Base-by-base conservation (phyloP, 2,329 filamentous ascomycete genomes). In the Chrysosporium keratinophilum region DNA sequence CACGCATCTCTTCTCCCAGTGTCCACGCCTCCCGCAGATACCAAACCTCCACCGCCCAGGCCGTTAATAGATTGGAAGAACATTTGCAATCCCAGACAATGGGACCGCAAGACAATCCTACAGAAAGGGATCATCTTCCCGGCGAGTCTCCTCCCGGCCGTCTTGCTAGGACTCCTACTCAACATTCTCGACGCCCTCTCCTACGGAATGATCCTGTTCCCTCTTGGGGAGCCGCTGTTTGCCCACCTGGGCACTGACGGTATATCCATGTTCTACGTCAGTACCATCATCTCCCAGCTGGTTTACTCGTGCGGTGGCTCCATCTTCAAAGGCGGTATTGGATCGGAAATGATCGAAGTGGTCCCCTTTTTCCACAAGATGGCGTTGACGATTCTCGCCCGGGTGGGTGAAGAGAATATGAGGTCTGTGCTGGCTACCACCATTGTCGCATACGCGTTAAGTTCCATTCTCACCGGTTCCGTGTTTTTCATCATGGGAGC, bases 291-390 rank as follows among this genome's bases (percentile, higher is more conserved):
- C 40, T 87, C 93, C 0, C 93, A 98, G 67, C 70, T 98, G 50
- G 86, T 88, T 14, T 97, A 91, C 67, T 96, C 91, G 0, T 78
- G 78, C 17, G 83, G 83, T 2, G 86, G 88, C 0, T 96, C 90
- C 63, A 83, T 88, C 34, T 98, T 98, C 73, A 85, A 80, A 60
- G 91, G 93, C 14, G 89, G 88, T 2, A 83, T 98, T 56, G 93
- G 93, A 4, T 97, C 93, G 1, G 93, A 98, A 69, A 84, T 98
- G 83, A 98, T 97, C 60, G 93, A 98, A 71, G 91, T 97, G 1
- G 91, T 98, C 0, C 93, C 91, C 0, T 98, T 98, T 72, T 97
- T 98, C 67, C 93, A 98, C 72, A 95, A 91, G 64, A 98, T 98
- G 91, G 90, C 93, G 0, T 83, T 84, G 58, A 91, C 85, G 31